Evolutionary conservation across 2,329 filamentous ascomycete genomes (phyloP).

Genomic region (Harringtonia lauricola): DNA sequence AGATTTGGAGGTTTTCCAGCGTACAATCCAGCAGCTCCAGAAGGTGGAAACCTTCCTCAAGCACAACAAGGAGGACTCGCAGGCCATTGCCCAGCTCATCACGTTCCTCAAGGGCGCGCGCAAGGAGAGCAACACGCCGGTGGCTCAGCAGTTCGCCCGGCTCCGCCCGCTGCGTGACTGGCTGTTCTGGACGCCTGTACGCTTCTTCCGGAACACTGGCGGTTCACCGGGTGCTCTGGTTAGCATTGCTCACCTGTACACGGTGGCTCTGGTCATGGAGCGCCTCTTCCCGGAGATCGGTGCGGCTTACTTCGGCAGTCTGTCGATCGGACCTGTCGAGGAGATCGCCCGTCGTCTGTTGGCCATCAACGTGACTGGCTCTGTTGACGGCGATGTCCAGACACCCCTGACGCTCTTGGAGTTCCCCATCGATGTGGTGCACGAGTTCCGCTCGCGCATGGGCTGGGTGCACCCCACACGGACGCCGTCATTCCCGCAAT

Average conservation of each 20-base stretch:
- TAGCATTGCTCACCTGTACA: conserved; percentile 85
- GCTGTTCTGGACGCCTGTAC: conserved; percentile 92
- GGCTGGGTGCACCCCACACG: conserved; percentile 52
- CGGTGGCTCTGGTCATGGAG: conserved; percentile 76
- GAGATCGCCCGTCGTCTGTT: conserved; percentile 71
- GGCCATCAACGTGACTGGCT: conserved; percentile 51
- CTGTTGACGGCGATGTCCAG: conserved; percentile 44
- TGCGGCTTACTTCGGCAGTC: conserved; percentile 73
- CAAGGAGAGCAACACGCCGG: conserved; percentile 57
- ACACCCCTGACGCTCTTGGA: conserved; percentile 59
- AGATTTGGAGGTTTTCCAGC: conserved; percentile 57
- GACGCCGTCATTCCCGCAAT: conserved; percentile 50
- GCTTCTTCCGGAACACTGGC: conserved; percentile 66
- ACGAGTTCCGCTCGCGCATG: conserved; percentile 58
- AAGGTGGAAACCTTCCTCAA: conserved; percentile 58
- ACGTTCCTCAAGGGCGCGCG: conserved; percentile 63
- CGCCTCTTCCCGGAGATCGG: conserved; percentile 87
- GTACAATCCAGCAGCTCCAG: conserved; percentile 54
- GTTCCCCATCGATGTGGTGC: conserved; percentile 58
- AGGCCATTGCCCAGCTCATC: conserved; percentile 57
- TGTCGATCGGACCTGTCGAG: conserved; percentile 72
- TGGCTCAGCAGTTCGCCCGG: conserved; percentile 78
- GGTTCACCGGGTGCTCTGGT: conserved; percentile 69
- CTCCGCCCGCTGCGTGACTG: conserved; percentile 81
- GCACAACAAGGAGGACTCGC: conserved; percentile 57